A percentile compares a stretch with the other conserved stretches of the same genome.
These are phyloP conservation scores for Tricholoma terreum DNA, from an alignment of 768 basidiomycete genomes.

Conservation along the genomic window DNA sequence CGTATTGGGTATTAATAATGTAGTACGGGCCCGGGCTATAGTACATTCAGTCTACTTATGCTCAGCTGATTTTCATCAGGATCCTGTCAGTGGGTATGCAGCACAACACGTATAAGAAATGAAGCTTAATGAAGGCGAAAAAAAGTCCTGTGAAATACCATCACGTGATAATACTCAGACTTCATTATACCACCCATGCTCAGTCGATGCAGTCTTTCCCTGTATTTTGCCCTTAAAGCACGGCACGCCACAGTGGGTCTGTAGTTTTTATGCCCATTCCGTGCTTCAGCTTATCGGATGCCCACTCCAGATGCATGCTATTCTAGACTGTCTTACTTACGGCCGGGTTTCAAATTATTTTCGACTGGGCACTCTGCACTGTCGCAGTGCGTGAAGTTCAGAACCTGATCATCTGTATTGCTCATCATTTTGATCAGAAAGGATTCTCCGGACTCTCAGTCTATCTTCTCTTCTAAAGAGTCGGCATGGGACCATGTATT, in stretches of 20 bases:
- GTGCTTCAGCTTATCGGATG: not conserved
- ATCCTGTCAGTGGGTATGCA: no score
- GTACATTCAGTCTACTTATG: no score
- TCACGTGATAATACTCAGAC: slow-evolving; percentile 3
- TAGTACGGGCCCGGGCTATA: no score
- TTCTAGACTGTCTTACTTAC: not conserved
- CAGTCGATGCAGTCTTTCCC: slow-evolving; percentile 10
- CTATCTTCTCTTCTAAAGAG: slow-evolving; percentile 31
- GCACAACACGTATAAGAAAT: no score
- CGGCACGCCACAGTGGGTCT: slow-evolving; percentile 6
- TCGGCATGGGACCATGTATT: slow-evolving; percentile 57
- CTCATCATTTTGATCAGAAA: not conserved
- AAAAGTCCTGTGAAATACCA: not conserved
- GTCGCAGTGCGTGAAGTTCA: not conserved
- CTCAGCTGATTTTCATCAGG: no score
- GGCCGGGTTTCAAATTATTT: not conserved
- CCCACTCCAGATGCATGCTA: not conserved
- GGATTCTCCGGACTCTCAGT: slow-evolving; percentile 13
- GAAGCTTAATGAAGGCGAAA: no score
- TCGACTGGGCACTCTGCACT: not conserved
- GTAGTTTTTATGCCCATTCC: not conserved
- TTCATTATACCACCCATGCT: slow-evolving; percentile 15
- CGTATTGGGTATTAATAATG: slow-evolving; percentile 19
- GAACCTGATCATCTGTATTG: not conserved
- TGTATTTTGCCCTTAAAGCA: slow-evolving; percentile 2